Evolutionary conservation across 1,139 yeast species (phyloP).

Genomic region (Blastobotrys aristatus): DNA sequence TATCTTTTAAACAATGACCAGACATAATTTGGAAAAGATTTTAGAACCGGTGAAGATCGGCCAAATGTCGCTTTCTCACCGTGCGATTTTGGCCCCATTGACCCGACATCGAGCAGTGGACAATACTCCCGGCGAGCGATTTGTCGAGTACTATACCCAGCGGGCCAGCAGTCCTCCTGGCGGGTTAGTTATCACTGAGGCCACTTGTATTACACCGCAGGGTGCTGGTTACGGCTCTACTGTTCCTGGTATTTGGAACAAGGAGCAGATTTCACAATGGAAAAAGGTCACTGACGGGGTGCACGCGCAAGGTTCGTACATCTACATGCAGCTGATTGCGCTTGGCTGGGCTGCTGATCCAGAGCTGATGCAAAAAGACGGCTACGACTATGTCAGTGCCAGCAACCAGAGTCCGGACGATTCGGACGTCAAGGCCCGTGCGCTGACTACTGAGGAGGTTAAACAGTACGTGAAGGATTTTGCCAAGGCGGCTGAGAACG

Average conservation of each 20-base stretch:
- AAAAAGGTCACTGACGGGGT: constrained; percentile 34
- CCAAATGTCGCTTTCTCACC: constrained; percentile 29
- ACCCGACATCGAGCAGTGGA: constrained; percentile 42
- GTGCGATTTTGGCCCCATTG: constrained; percentile 47
- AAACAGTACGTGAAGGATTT: constrained; percentile 35
- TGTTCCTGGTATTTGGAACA: constrained; percentile 44
- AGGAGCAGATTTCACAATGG: constrained; percentile 41
- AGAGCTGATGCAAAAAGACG: not conserved
- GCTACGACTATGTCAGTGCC: constrained; percentile 8
- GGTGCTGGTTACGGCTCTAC: constrained; percentile 33
- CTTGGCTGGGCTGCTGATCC: constrained; percentile 42
- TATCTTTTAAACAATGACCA: constrained; percentile 2
- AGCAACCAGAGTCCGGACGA: not conserved
- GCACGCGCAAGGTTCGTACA: constrained; percentile 36
- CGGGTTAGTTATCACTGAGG: constrained; percentile 43
- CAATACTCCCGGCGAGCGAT: constrained; percentile 44
- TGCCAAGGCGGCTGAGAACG: constrained; percentile 42
- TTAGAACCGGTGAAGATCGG: constrained; percentile 33
- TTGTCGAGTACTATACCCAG: constrained; percentile 47
- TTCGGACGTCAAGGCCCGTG: constrained; percentile 27
- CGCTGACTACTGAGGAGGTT: constrained; percentile 40
- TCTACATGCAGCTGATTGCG: constrained; percentile 41
- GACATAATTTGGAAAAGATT: constrained; percentile 12
- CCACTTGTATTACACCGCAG: constrained; percentile 35
- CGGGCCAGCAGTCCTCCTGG: constrained; percentile 53